Percentiles rank a stretch among this genome's conserved stretches.
phyloP scores from a whole-genome alignment of 495 filamentous ascomycete species.

The Lindgomyces ingoldianus region DNA sequence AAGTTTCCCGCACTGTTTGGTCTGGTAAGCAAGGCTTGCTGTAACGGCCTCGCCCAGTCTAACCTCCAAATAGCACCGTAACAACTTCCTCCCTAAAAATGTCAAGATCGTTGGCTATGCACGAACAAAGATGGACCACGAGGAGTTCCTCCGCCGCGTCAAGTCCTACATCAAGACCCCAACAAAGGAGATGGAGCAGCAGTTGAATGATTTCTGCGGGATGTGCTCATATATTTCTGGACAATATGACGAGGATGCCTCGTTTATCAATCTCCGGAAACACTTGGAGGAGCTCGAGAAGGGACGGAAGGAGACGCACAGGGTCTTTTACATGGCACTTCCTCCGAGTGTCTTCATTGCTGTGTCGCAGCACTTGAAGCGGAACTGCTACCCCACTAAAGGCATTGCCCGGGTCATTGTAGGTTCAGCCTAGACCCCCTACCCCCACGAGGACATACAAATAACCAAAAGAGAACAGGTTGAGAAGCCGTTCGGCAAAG shows the following conservation, averaged over 20 bases:
- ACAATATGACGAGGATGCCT: constrained; percentile 96
- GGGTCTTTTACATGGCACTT: constrained; percentile 98
- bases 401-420: constrained; percentile 95
- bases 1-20: constrained; percentile 98
- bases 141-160: constrained; percentile 89
- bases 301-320: constrained; percentile 77
- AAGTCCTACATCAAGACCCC: constrained; percentile 99
- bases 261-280: constrained; percentile 82
- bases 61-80: constrained; percentile 70
- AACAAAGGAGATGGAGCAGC: constrained; percentile 95
- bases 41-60: constrained; percentile 6
- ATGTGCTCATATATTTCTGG: constrained; percentile 92
- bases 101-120: constrained; percentile 99
- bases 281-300: constrained; percentile 89
- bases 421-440: constrained; percentile 37
- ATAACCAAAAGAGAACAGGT: constrained; percentile 57
- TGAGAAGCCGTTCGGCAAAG: constrained; percentile 99
- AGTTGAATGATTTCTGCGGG: constrained; percentile 83
- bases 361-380: constrained; percentile 95
- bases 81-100: constrained; percentile 96
- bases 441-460: background rate
- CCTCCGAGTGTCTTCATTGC: constrained; percentile 97
- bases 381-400: constrained; percentile 86
- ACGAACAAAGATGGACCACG: constrained; percentile 97
- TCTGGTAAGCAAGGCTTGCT: constrained; percentile 66